Conservation (phyloP, 2,329 filamentous ascomycete species). For the Myriosclerotinia duriaeana region DNA sequence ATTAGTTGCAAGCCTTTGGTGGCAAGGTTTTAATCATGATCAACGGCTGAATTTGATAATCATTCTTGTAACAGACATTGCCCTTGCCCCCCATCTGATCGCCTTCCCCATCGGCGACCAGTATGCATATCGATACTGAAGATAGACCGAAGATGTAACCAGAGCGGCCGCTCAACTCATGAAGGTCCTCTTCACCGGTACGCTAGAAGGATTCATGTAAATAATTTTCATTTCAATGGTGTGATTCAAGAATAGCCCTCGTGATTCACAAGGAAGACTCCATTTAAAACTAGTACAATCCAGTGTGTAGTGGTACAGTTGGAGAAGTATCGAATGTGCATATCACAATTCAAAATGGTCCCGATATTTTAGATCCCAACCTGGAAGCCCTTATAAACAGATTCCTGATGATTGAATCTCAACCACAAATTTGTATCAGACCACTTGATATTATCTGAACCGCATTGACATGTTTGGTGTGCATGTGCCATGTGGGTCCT, state of each 20-base stretch:
- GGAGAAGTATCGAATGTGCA: neutral
- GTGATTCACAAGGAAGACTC: neutral
- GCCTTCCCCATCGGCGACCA: neutral
- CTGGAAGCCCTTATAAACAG: neutral
- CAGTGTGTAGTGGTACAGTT: neutral
- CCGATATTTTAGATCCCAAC: neutral
- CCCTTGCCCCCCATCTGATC: neutral
- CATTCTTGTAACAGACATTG: neutral
- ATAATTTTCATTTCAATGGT: neutral
- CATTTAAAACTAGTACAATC: neutral
- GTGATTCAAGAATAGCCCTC: neutral
- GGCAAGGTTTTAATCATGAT: neutral
- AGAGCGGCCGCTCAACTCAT: neutral
- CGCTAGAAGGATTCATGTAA: neutral
- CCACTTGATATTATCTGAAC: too few relatives aligned
- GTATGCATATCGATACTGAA: neutral
- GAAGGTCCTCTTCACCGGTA: too few relatives aligned
- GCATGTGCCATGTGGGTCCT: neutral
- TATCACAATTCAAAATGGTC: too few relatives aligned
- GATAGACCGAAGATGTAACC: neutral
- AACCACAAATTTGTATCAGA: neutral
- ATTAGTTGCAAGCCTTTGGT: neutral
- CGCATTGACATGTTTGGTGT: neutral
- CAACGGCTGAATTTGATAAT: neutral
- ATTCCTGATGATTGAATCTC: neutral